These are phyloP conservation scores for Schizochytrium sp. DNA, from an alignment of 108 stramenopile species.

Conservation along the genomic window DNA sequence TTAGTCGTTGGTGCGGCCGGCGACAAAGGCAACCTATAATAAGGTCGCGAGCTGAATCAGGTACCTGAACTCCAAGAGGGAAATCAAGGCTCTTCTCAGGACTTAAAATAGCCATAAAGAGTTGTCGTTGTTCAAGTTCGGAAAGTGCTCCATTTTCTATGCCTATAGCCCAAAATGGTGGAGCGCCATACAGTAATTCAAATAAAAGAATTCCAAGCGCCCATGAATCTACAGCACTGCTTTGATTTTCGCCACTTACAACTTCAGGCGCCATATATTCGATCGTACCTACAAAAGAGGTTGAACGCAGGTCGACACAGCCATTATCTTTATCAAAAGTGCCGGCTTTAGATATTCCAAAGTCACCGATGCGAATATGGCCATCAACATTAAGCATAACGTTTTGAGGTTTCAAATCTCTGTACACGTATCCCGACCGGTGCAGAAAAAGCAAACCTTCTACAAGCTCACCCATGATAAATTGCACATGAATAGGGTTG, in stretches of 20 bases:
- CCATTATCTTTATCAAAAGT: slow-evolving; percentile 55
- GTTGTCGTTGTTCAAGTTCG: slow-evolving; percentile 89
- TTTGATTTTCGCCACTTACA: slow-evolving; percentile 87
- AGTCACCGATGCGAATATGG: slow-evolving; percentile 75
- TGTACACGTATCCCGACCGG: slow-evolving; percentile 91
- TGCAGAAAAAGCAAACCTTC: slow-evolving; percentile 83
- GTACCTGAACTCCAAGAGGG: background rate
- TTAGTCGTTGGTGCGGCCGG: background rate
- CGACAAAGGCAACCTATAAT: background rate
- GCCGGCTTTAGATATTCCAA: slow-evolving; percentile 74
- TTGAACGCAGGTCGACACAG: slow-evolving; percentile 62
- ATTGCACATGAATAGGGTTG: slow-evolving; percentile 1
- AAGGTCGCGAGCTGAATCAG: background rate
- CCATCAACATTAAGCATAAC: slow-evolving; percentile 87
- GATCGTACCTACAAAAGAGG: slow-evolving; percentile 96
- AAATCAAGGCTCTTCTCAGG: slow-evolving; percentile 68
- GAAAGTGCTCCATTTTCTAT: background rate
- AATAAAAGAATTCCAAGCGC: slow-evolving; percentile 91
- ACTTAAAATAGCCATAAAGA: slow-evolving; percentile 94
- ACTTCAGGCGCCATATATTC: slow-evolving; percentile 99
- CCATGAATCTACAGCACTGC: slow-evolving; percentile 98
- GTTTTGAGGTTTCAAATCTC: slow-evolving; percentile 97
- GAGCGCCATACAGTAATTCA: slow-evolving; percentile 96
- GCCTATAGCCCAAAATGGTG: slow-evolving; percentile 96
- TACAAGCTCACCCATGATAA: slow-evolving; percentile 31